A percentile compares a stretch with the other conserved stretches of the same genome.
Evolutionary conservation across 441 rosid species (phyloP).

Genomic region (Rhodomyrtus psidioides): DNA sequence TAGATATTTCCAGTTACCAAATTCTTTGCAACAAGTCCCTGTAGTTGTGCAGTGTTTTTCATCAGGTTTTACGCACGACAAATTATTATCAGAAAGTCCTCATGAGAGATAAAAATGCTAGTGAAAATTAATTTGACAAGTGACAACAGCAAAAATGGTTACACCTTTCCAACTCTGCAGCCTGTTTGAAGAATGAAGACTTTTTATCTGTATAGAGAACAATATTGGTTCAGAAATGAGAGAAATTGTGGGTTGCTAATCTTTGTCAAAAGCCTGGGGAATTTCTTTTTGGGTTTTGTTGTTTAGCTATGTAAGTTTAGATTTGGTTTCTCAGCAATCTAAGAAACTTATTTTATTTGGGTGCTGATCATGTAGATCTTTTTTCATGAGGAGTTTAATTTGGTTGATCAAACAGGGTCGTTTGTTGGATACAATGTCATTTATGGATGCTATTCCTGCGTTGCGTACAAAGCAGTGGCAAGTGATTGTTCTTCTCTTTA

Average conservation of each 20-base stretch:
- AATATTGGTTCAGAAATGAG: not conserved
- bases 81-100: not conserved
- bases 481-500: constrained; percentile 60
- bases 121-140: not conserved
- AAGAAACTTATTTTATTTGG: not conserved
- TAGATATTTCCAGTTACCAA: not conserved
- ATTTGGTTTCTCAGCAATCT: not conserved
- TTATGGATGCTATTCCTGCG: constrained; percentile 62
- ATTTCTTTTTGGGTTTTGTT: not conserved
- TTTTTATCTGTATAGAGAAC: not conserved
- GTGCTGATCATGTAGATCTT: not conserved
- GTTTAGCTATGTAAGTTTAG: not conserved
- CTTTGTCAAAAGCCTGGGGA: not conserved
- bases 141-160: not conserved
- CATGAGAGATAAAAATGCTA: not conserved
- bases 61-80: not conserved
- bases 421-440: constrained; percentile 86
- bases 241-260: not conserved
- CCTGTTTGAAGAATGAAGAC: not conserved
- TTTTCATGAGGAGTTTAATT: not conserved
- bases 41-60: not conserved
- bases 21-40: not conserved
- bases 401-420: constrained; percentile 34
- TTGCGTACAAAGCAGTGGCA: constrained; percentile 71
- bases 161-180: not conserved